phyloP scores from a whole-genome alignment of 179 eudicot species.

The Spinacia oleracea region DNA sequence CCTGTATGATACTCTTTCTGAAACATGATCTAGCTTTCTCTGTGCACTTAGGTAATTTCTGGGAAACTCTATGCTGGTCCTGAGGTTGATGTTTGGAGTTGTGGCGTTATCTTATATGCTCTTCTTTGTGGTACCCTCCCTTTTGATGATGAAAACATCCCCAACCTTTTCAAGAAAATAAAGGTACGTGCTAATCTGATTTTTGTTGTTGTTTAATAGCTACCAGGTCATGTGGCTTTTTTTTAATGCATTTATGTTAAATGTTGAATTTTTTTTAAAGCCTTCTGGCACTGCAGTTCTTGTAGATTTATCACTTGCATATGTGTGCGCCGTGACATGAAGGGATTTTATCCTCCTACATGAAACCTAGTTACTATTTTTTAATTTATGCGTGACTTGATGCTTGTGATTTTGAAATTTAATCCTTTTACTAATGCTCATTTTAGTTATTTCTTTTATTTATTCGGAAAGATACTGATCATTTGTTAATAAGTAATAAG shows the following conservation, averaged over 20 bases:
- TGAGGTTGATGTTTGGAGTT: conserved; percentile 99
- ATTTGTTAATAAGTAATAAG: not conserved
- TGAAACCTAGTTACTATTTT: not conserved
- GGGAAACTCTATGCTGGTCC: conserved; percentile 98
- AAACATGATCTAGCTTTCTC: conserved; percentile 4
- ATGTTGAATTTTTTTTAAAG: not conserved
- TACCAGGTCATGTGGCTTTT: not conserved
- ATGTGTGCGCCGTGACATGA: not conserved
- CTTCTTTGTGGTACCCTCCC: conserved; percentile 98
- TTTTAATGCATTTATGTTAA: not conserved
- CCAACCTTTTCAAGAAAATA: conserved; percentile 89
- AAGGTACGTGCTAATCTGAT: conserved; percentile 46
- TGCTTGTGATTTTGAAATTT: not conserved
- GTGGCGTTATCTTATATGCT: conserved; percentile 95
- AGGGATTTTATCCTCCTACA: not conserved
- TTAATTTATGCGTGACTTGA: not conserved
- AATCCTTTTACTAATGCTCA: not conserved
- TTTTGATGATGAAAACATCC: conserved; percentile 93
- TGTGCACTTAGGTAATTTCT: conserved; percentile 66
- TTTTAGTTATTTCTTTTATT: too few species aligned
- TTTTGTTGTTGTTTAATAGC: not conserved
- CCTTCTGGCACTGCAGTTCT: not conserved
- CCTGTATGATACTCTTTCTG: not conserved
- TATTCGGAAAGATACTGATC: not conserved
- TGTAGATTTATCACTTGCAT: not conserved